Evolutionary conservation across 495 filamentous ascomycete genomes (phyloP).

Genomic region (Aspergillus egyptiacus): DNA sequence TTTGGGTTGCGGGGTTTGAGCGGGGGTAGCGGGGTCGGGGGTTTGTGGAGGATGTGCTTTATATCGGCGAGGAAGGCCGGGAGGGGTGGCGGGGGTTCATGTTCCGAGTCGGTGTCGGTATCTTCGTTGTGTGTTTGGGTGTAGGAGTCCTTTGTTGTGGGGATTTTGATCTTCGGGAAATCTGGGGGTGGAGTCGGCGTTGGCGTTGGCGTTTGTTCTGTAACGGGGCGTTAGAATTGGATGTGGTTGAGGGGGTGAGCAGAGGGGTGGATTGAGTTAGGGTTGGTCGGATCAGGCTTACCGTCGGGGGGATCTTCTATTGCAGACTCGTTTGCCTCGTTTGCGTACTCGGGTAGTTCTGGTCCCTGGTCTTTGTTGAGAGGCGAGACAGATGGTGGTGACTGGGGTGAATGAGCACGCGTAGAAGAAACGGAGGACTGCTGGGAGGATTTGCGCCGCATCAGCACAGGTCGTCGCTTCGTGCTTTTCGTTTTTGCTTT

Average conservation of each 20-base stretch:
- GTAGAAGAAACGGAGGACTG: constrained; percentile 13
- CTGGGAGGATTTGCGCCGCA: constrained; percentile 41
- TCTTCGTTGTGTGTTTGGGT: too few species aligned
- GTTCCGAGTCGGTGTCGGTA: not conserved
- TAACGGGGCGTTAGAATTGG: too few species aligned
- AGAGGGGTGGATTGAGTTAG: not conserved
- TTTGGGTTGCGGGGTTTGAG: not conserved
- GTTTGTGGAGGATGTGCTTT: constrained; percentile 10
- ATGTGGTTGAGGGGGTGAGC: too few species aligned
- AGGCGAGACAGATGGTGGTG: not conserved
- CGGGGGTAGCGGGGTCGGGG: constrained; percentile 1
- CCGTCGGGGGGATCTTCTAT: not conserved
- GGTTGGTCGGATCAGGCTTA: not conserved
- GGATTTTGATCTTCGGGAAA: not conserved
- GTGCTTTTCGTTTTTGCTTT: constrained; percentile 23
- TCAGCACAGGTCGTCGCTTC: constrained; percentile 39
- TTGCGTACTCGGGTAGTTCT: not conserved
- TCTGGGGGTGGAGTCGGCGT: not conserved
- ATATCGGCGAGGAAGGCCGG: constrained; percentile 11
- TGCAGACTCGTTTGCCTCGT: not conserved
- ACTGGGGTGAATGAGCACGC: constrained; percentile 16
- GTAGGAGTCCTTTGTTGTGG: not conserved
- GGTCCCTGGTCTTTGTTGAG: not conserved
- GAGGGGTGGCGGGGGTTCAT: not conserved
- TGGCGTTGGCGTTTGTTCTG: not conserved